A percentile compares a stretch with the other conserved stretches of the same genome.
Evolutionary conservation across 1,139 yeast genomes (phyloP).

Genomic region (Nakaseomyces bracarensis): DNA sequence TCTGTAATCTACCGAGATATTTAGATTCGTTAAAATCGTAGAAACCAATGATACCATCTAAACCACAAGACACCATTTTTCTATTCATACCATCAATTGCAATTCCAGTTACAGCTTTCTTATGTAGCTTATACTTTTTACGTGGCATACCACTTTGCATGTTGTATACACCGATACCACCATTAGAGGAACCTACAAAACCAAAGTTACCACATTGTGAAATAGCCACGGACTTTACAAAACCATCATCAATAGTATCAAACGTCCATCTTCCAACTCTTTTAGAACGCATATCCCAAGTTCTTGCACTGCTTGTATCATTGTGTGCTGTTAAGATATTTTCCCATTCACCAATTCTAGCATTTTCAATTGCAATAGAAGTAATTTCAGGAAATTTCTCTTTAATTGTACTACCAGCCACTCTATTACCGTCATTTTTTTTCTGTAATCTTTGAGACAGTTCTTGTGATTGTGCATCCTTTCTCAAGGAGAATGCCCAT

Average conservation of each 20-base stretch:
- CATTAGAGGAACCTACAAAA: constrained; percentile 80
- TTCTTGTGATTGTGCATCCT: constrained; percentile 95
- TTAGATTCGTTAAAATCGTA: constrained; percentile 73
- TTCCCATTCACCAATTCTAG: constrained; percentile 91
- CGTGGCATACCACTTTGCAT: constrained; percentile 82
- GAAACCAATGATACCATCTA: constrained; percentile 85
- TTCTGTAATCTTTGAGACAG: constrained; percentile 70
- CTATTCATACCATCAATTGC: constrained; percentile 86
- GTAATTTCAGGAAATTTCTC: constrained; percentile 69
- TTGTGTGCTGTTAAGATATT: constrained; percentile 87
- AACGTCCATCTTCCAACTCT: constrained; percentile 71
- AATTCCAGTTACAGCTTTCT: constrained; percentile 78
- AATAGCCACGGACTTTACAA: constrained; percentile 72
- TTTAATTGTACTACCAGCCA: constrained; percentile 45
- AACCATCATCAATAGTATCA: constrained; percentile 66
- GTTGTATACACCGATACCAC: constrained; percentile 84
- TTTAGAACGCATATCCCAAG: constrained; percentile 83
- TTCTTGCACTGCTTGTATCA: constrained; percentile 74
- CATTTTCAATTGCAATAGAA: constrained; percentile 62
- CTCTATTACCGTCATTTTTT: constrained; percentile 46
- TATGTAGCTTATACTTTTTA: constrained; percentile 57
- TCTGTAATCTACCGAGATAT: constrained; percentile 56
- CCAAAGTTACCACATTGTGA: constrained; percentile 96
- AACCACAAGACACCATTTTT: constrained; percentile 75
- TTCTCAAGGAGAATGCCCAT: constrained; percentile 87